These are phyloP conservation scores for Suhomyces yuchorum DNA, from an alignment of 1,139 yeast genomes.

Conservation along the genomic window DNA sequence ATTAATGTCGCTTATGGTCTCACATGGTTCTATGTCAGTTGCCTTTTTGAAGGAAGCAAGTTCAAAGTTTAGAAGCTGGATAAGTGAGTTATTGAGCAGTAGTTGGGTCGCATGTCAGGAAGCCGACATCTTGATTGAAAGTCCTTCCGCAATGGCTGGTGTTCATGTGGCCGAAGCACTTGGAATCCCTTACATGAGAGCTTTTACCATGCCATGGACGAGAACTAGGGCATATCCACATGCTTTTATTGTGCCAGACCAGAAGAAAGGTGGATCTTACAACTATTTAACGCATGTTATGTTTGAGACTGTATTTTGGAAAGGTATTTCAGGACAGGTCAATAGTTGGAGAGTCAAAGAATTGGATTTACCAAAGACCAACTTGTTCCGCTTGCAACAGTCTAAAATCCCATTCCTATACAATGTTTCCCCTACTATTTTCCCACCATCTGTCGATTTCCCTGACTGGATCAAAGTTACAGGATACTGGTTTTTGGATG, in stretches of 20 bases:
- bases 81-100: conserved; percentile 63
- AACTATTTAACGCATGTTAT: conserved; percentile 89
- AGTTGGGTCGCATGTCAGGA: conserved; percentile 88
- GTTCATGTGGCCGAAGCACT: conserved; percentile 92
- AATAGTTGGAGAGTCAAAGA: conserved; percentile 81
- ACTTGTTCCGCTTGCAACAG: conserved; percentile 70
- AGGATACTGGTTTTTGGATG: conserved; percentile 93
- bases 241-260: conserved; percentile 94
- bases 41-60: conserved; percentile 83
- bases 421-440: conserved; percentile 81
- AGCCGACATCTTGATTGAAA: conserved; percentile 82
- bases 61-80: conserved; percentile 77
- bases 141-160: conserved; percentile 96
- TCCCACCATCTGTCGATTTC: conserved; percentile 92
- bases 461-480: conserved; percentile 94
- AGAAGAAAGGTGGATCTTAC: conserved; percentile 88
- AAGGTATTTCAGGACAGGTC: conserved; percentile 86
- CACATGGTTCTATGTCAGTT: conserved; percentile 85
- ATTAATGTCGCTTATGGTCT: conserved; percentile 88
- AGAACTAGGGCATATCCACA: conserved; percentile 94
- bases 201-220: conserved; percentile 99
- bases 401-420: conserved; percentile 83
- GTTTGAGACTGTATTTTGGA: conserved; percentile 93
- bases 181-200: conserved; percentile 86
- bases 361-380: conserved; percentile 68